These are phyloP conservation scores for Linnemannia exigua DNA, from an alignment of 192 early-diverging fungal species.

Conservation along the genomic window DNA sequence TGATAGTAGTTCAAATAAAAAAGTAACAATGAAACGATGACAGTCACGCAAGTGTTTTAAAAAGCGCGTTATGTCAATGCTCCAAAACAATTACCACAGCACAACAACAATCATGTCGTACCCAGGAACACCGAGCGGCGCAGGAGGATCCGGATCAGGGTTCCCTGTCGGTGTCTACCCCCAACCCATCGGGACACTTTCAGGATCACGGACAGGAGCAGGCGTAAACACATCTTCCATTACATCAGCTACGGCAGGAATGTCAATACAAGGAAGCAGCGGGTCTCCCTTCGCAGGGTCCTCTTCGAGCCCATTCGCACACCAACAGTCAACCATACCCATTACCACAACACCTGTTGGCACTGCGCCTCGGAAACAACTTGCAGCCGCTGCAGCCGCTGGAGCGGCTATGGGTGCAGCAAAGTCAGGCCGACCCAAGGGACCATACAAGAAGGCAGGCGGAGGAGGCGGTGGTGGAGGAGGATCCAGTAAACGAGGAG, in stretches of 20 bases:
- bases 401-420: constrained; percentile 32
- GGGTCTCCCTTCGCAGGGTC: background rate
- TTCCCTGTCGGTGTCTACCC: constrained; percentile 9
- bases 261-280: constrained; percentile 17
- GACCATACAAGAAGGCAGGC: constrained; percentile 25
- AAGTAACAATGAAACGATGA: background rate
- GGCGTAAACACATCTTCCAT: constrained; percentile 14
- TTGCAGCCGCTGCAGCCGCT: constrained; percentile 47
- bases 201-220: constrained; percentile 2
- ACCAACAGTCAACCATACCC: constrained; percentile 7
- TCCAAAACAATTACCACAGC: too few species aligned
- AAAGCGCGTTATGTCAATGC: too few species aligned
- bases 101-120: constrained; percentile 22
- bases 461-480: constrained; percentile 23
- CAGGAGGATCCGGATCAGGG: constrained; percentile 19
- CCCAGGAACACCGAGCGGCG: constrained; percentile 14
- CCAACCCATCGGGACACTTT: constrained; percentile 27
- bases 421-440: constrained; percentile 36
- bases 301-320: background rate
- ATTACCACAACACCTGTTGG: constrained; percentile 33
- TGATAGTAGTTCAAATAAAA: background rate
- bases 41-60: constrained; percentile 13
- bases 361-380: constrained; percentile 42
- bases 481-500: constrained; percentile 14
- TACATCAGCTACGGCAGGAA: constrained; percentile 13